phyloP scores from a whole-genome alignment of 1,284 basidiomycete species.

The Fomes fomentarius region DNA sequence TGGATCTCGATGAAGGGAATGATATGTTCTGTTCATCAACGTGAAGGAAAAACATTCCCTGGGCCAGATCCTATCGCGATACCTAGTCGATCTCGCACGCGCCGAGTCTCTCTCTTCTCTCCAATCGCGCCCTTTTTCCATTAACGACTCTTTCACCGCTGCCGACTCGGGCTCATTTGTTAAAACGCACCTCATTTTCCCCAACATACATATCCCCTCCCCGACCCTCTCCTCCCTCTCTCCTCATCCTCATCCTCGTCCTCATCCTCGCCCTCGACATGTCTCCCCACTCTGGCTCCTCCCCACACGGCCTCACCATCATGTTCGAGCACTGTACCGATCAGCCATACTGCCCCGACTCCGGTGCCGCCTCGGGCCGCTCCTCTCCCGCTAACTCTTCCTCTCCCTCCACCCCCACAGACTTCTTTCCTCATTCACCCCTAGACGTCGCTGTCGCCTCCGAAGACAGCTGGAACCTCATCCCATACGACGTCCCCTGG shows the following conservation, averaged over 20 bases:
- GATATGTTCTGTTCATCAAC: slow-evolving; percentile 22
- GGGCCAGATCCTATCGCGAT: slow-evolving; percentile 12
- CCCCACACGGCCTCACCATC: slow-evolving; percentile 20
- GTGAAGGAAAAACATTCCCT: slow-evolving; percentile 20
- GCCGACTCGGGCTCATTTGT: slow-evolving; percentile 4
- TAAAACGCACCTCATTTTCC: slow-evolving; percentile 2
- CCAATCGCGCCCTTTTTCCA: slow-evolving; percentile 14
- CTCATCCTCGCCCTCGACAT: slow-evolving; percentile 4
- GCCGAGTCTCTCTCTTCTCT: background rate
- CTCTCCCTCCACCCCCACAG: slow-evolving; percentile 17
- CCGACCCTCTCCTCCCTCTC: background rate
- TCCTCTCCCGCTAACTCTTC: slow-evolving; percentile 16
- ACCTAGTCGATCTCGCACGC: slow-evolving; percentile 11
- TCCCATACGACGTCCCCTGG: slow-evolving; percentile 47
- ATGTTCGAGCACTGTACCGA: slow-evolving; percentile 24
- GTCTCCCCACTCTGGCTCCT: background rate
- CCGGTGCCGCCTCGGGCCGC: slow-evolving; percentile 9
- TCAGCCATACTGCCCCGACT: slow-evolving; percentile 5
- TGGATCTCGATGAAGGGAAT: slow-evolving; percentile 18
- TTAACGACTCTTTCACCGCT: slow-evolving; percentile 15
- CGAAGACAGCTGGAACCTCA: slow-evolving; percentile 43
- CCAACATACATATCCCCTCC: background rate
- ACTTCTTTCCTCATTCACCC: slow-evolving; percentile 17
- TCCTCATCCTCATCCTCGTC: background rate
- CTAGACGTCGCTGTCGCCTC: slow-evolving; percentile 16